phyloP scores from a whole-genome alignment of 129 eudicot species.

The Cynara cardunculus region DNA sequence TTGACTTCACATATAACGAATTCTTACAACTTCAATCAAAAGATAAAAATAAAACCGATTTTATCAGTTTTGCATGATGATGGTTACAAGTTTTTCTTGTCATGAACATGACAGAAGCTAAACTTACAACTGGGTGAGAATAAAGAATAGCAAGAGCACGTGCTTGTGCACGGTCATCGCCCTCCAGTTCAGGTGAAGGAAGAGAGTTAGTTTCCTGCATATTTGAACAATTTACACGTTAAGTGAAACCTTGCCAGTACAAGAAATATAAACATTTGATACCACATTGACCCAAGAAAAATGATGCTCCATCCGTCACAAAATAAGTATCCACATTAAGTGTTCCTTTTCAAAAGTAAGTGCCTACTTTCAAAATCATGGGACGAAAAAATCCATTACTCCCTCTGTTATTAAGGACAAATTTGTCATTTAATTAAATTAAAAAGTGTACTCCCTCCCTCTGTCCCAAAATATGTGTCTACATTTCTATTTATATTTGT shows the following conservation, averaged over 20 bases:
- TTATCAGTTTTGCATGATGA: background rate
- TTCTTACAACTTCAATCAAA: background rate
- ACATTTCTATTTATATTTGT: no score
- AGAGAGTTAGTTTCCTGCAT: conserved; percentile 72
- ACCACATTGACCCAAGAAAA: background rate
- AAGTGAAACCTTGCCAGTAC: background rate
- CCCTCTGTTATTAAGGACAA: background rate
- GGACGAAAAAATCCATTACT: background rate
- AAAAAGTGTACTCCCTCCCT: no score
- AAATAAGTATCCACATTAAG: background rate
- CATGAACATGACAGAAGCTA: background rate
- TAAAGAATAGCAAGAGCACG: conserved; percentile 86
- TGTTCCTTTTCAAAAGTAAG: background rate
- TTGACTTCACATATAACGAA: background rate
- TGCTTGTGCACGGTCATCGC: conserved; percentile 88
- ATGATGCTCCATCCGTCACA: background rate
- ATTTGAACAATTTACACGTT: conserved; percentile 7
- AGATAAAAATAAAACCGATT: background rate
- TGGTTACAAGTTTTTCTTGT: background rate
- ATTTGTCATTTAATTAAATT: background rate
- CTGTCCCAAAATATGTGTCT: no score
- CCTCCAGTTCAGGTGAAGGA: conserved; percentile 72
- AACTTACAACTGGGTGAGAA: conserved; percentile 97
- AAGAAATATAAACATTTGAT: background rate
- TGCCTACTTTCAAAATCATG: background rate